A percentile compares a stretch with the other conserved stretches of the same genome.
Evolutionary conservation across 2,329 filamentous ascomycete species (phyloP).

Genomic region (Ascochyta clinopodiicola): DNA sequence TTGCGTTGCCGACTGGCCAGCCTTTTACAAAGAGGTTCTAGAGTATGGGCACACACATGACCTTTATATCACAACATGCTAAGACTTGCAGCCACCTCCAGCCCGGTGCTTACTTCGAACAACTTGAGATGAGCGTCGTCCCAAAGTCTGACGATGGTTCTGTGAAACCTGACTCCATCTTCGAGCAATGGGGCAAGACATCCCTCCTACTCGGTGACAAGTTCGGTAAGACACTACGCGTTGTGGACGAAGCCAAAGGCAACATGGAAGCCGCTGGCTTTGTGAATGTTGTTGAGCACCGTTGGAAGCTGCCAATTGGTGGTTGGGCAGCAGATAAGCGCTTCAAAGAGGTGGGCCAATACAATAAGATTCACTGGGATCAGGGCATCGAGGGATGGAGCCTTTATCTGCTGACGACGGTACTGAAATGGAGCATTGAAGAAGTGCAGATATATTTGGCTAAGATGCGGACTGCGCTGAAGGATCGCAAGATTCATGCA

Average conservation of each 20-base stretch:
- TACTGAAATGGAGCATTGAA: slow-evolving; percentile 49
- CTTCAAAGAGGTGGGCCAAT: slow-evolving; percentile 59
- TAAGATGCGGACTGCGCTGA: slow-evolving; percentile 34
- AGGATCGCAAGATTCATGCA: slow-evolving; percentile 36
- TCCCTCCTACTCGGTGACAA: slow-evolving; percentile 37
- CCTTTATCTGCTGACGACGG: slow-evolving; percentile 28
- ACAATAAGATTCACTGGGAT: slow-evolving; percentile 34
- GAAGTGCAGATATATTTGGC: slow-evolving; percentile 53
- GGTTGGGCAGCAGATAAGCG: slow-evolving; percentile 45
- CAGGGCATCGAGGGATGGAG: slow-evolving; percentile 40
- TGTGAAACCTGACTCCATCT: slow-evolving; percentile 24
- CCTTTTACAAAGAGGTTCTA: slow-evolving; percentile 28
- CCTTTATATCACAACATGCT: background rate
- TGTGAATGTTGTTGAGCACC: slow-evolving; percentile 56
- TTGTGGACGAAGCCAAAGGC: slow-evolving; percentile 48
- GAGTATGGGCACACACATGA: slow-evolving; percentile 24
- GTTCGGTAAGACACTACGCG: slow-evolving; percentile 45
- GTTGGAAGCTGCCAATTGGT: slow-evolving; percentile 46
- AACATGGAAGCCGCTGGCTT: slow-evolving; percentile 62
- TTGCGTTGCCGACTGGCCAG: slow-evolving; percentile 30
- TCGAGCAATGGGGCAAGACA: slow-evolving; percentile 35
- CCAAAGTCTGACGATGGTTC: slow-evolving; percentile 38
- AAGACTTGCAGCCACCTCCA: slow-evolving; percentile 25
- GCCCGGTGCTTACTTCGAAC: slow-evolving; percentile 42
- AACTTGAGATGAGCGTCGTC: slow-evolving; percentile 34